Evolutionary conservation across 2,329 filamentous ascomycete genomes (phyloP).

Genomic region (Cadophora luteo-olivacea): DNA sequence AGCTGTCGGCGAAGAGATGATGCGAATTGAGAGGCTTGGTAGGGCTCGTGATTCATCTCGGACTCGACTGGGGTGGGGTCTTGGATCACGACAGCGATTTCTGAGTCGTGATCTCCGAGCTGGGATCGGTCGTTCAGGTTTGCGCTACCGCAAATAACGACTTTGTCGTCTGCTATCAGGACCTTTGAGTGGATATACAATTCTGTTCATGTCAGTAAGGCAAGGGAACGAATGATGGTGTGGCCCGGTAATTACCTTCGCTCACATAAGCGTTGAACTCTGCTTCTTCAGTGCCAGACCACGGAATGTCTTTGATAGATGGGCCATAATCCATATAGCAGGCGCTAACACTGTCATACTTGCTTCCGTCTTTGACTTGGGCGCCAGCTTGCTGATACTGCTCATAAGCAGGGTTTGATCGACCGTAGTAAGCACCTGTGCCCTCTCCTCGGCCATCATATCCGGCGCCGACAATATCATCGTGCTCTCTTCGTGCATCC

Average conservation of each 20-base stretch:
- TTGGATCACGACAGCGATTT: conserved; percentile 89
- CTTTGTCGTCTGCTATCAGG: conserved; percentile 80
- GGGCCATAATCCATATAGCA: conserved; percentile 85
- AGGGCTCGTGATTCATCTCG: conserved; percentile 75
- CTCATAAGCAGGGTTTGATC: conserved; percentile 46
- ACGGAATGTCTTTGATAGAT: conserved; percentile 66
- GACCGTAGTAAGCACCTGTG: conserved; percentile 45
- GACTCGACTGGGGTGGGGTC: conserved; percentile 75
- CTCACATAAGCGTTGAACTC: conserved; percentile 68
- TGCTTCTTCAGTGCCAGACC: conserved; percentile 59
- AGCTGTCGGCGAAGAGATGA: conserved; percentile 82
- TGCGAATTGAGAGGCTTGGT: conserved; percentile 76
- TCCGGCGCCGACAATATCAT: conserved; percentile 60
- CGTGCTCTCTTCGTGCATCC: conserved; percentile 67
- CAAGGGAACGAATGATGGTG: neutral
- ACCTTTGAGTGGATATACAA: conserved; percentile 72
- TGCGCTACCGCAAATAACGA: conserved; percentile 79
- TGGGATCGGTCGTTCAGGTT: conserved; percentile 72
- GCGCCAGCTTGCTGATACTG: conserved; percentile 75
- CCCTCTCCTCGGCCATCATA: conserved; percentile 49
- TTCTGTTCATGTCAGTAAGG: conserved; percentile 45
- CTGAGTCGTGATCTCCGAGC: conserved; percentile 83
- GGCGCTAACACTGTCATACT: conserved; percentile 77
- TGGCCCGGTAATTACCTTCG: conserved; percentile 47
- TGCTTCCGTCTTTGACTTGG: conserved; percentile 56